These are phyloP conservation scores for Neonectria coccinea DNA, from an alignment of 2,329 filamentous ascomycete genomes.

Conservation along the genomic window DNA sequence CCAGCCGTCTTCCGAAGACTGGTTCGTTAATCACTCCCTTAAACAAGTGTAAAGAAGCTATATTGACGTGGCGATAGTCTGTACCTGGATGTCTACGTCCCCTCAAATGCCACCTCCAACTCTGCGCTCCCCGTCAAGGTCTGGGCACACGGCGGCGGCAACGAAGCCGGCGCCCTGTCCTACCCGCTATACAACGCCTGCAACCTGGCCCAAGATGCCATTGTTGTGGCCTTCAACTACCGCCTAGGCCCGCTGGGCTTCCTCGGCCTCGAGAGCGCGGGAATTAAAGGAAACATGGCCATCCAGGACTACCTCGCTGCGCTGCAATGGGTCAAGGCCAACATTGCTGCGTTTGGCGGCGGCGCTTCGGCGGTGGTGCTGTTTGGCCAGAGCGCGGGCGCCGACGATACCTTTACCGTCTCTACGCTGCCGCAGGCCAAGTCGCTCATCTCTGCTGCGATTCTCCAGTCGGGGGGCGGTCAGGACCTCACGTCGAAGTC, in stretches of 20 bases:
- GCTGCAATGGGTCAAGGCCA: conserved; percentile 30
- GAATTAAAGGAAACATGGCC: conserved; percentile 34
- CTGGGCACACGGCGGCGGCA: conserved; percentile 32
- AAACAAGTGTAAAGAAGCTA: not conserved
- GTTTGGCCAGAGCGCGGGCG: conserved; percentile 35
- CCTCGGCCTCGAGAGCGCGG: conserved; percentile 22
- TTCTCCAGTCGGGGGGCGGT: conserved; percentile 33
- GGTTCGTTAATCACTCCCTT: conserved; percentile 14
- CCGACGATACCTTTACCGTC: conserved; percentile 21
- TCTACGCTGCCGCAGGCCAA: conserved; percentile 28
- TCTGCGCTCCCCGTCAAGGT: conserved; percentile 36
- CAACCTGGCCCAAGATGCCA: conserved; percentile 46
- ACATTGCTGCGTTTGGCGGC: conserved; percentile 51
- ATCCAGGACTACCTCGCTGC: conserved; percentile 32
- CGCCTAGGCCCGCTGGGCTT: conserved; percentile 32
- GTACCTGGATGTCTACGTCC: conserved; percentile 33
- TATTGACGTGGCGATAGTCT: conserved; percentile 17
- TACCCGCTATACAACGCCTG: conserved; percentile 36
- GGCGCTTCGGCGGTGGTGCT: conserved; percentile 55
- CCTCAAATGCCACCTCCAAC: conserved; percentile 4
- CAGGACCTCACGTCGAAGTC: conserved; percentile 17
- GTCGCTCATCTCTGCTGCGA: conserved; percentile 15
- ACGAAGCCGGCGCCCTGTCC: conserved; percentile 22
- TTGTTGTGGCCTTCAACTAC: conserved; percentile 35
- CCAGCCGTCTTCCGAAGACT: conserved; percentile 30